Evolutionary conservation across 1,139 yeast species (phyloP), one percentile per base, ranked within the genome.

Genomic region (Scheffersomyces lignicola): DNA sequence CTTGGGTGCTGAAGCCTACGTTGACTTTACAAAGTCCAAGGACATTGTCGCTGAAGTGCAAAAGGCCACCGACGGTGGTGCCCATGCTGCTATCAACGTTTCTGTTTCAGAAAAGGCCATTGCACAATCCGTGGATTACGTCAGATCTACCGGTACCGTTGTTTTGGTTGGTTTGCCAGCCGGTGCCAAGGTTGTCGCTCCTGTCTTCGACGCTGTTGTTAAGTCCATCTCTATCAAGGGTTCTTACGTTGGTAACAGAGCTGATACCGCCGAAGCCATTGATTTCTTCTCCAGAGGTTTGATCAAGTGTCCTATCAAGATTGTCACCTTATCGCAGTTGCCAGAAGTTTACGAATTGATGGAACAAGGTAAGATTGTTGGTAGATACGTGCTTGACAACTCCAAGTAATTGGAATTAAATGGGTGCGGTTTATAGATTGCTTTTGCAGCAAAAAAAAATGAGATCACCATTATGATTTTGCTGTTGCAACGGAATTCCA

Each of bases 211-310:
- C 27, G 75, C 83, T 36, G 89, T 83, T 38, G 74, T 80, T 41
- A 81, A 74, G 59, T 76, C 85, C 31, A 69, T 81, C 45, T 67
- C 68, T 49, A 78, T 83, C 51, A 75, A 65, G 54, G 90, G 89
- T 53, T 82, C 89, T 32, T 82, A 82, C 52, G 89, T 83, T 40
- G 90, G 90, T 55, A 82, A 82, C 76, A 77, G 90, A 69, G 85
- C 84, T 44, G 89, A 83, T 58, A 73, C 87, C 29, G 73, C 84
- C 47, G 89, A 81, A 62, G 89, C 90, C 37, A 60, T 83, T 48
- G 88, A 82, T 51, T 82, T 82, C 73, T 83, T 80, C 60, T 36
- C 73, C 40, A 74, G 88, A 68, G 89, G 89, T 39, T 65, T 79
- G 51, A 78, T 82, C 49, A 70, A 75, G 52, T 77, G 87, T 42